Percentiles rank a stretch among this genome's conserved stretches.
These are phyloP conservation scores for Cladosporium cucumerinum DNA, from an alignment of 2,329 filamentous ascomycete species.

Conservation along the genomic window DNA sequence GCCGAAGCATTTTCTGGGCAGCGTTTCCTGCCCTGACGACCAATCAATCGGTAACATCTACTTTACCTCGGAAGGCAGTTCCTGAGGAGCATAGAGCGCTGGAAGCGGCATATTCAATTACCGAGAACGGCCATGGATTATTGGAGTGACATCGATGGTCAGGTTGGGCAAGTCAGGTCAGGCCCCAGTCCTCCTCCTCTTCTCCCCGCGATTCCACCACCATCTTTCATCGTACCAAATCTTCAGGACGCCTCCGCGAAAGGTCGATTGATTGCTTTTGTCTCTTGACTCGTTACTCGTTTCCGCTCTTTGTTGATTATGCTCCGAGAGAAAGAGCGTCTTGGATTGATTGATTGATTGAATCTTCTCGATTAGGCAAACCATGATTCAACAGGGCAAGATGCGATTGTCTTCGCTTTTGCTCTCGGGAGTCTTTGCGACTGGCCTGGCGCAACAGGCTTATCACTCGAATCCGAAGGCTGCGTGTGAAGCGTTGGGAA, in stretches of 20 bases:
- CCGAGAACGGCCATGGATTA: slow-evolving; percentile 1
- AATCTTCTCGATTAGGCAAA: not conserved
- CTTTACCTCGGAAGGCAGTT: slow-evolving; percentile 2
- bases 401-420: slow-evolving; percentile 11
- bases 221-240: not conserved
- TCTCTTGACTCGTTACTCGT: not conserved
- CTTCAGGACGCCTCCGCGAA: not conserved
- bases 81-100: not conserved
- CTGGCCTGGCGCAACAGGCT: slow-evolving; percentile 3
- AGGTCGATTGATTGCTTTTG: not conserved
- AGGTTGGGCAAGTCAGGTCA: slow-evolving; percentile 3
- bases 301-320: not conserved
- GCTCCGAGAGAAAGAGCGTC: not conserved
- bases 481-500: slow-evolving; percentile 24
- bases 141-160: slow-evolving; percentile 1
- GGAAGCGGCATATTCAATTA: not conserved
- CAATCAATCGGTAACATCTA: not conserved
- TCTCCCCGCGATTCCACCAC: not conserved
- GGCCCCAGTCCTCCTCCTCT: not conserved
- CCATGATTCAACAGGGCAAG: slow-evolving; percentile 6
- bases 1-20: not conserved
- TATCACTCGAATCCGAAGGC: slow-evolving; percentile 18
- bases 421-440: slow-evolving; percentile 2
- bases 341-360: not conserved
- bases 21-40: slow-evolving; percentile 7